Base-by-base conservation (phyloP, 129 eudicot species). In the Centrapalus pauciflorus region DNA sequence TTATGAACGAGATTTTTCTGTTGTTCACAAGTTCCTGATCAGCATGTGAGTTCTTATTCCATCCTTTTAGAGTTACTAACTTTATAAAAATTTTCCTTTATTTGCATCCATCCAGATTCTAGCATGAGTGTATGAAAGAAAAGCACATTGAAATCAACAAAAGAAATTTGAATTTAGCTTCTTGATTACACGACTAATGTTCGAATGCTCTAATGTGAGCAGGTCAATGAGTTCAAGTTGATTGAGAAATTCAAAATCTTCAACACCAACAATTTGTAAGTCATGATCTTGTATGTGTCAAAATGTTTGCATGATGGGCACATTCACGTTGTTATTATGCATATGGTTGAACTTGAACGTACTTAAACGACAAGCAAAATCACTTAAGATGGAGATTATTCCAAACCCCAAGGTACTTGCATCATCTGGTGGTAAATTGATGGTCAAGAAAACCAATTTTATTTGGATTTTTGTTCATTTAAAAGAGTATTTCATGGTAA, bases 231-330 rank as follows among this genome's bases (percentile, higher is more conserved):
- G 80, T 94, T 94, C 67, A 94, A 94, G 76, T 94, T 97, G 7
- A 94, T 94, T 19, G 99, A 94, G 79, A 94, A 94, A 83, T 94
- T 94, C 90, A 94, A 94, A 67, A 94, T 94, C 46, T 94, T 94
- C 79, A 94, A 94, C 65, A 94, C 99, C 82, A 94, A 94, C 86
- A 94, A 94, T 80, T 81, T 94, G 99, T 89, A 61, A 76, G 96
- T 70, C 29, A 34, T 28, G 28, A n/a, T 25, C n/a, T n/a, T n/a
- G n/a, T n/a, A n/a, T n/a, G n/a, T n/a, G n/a, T n/a, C n/a, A n/a
- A n/a, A n/a, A n/a, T n/a, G n/a, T n/a, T n/a, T n/a, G n/a, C n/a
- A n/a, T n/a, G n/a, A n/a, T 32, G 35, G 24, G 14, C 56, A 14
- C 66, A 74, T 55, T 73, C 28, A 73, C 67, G 33, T 43, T 57